Base-by-base conservation (phyloP, 352 stramenopile species). In the Phytopythium montanum region DNA sequence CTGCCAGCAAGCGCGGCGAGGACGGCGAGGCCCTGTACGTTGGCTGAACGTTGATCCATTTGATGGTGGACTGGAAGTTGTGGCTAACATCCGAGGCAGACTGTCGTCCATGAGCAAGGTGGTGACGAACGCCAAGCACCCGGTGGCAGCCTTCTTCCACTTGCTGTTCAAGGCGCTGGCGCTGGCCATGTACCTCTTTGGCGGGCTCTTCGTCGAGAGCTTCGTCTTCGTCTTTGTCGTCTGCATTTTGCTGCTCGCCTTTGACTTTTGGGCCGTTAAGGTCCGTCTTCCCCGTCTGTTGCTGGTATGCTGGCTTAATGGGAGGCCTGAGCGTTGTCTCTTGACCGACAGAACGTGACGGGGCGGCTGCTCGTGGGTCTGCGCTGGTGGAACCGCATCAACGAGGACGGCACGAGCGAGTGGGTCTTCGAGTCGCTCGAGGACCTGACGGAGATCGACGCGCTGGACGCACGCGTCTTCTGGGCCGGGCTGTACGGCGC, bases 191-290 rank as follows among this genome's bases (percentile, higher is more conserved):
- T 99, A 99, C 74, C 74, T 99, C 25, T 97, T 99, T 61, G 94
- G 94, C n/a, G 73, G 73, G 44, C 73, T 96, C 44, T 73, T 97
- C 67, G 90, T 88, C 59, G 82, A 79, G 61, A 97, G 94, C 79
- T 98, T 97, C 62, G 90, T 99, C 41, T 97, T 98, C 63, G 87
- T 98, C 60, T 99, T 97, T 28, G 96, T 99, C 25, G 65, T 98
- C 19, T 98, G 93, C 72, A 98, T 99, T 48, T 65, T 99, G 21
- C 71, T 99, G 2, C 62, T 99, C 34, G 93, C 96, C 10, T 98
- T 98, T 50, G 97, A 99, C 75, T 99, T 99, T 72, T 99, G 97
- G 97, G 97, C 97, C 0, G 96, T 99, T 31, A 99, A 99, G 73
- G 79, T 88, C 57, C 18, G 65, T 65, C 3, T 13, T 38, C 5